Evolutionary conservation across 306 rosid genomes (phyloP), one percentile per base, ranked within the genome.

Genomic region (Trifolium pratense): DNA sequence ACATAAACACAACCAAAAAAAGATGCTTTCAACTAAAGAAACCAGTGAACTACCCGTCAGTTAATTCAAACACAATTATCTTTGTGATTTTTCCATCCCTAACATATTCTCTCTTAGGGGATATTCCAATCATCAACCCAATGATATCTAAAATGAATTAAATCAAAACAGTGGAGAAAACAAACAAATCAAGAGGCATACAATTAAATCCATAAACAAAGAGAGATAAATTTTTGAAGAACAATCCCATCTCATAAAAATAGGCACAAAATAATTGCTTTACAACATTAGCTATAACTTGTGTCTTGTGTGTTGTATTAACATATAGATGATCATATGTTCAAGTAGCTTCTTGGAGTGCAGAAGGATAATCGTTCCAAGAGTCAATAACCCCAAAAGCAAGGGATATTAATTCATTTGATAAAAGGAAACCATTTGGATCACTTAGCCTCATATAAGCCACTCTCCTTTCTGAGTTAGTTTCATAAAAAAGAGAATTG

Each of bases 371-470:
- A 45, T 25, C 82, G 20, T 59, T 62, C 81, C 83, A 86, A 52
- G 96, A 89, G 68, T 93, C 88, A 69, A 88, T 75, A 48, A 68
- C 89, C 69, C 88, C 65, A 79, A 95, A 91, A 67, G 97, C 99
- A 49, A 83, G 87, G 56, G 99, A 75, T 82, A 95, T 95, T 59
- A 95, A 68, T 71, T 91, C 97, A 75, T 91, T 89, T 32, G 97
- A 94, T 77, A 94, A 82, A 55, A 94, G 92, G 79, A 94, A 94
- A 72, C 99, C 97, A 68, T 91, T 89, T 23, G 99, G 99, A 69
- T 94, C 97, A 76, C 93, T 88, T 21, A 91, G 86, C 73, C 99
- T 78, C 64, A 91, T 71, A 72, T 82, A 82, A 16, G 87, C 88
- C 72, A 83, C 58, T 29, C 53, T 75, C 39, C 48, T 65, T 40